Conservation (phyloP, 2,329 filamentous ascomycete species). For the Corynespora cassiicola region DNA sequence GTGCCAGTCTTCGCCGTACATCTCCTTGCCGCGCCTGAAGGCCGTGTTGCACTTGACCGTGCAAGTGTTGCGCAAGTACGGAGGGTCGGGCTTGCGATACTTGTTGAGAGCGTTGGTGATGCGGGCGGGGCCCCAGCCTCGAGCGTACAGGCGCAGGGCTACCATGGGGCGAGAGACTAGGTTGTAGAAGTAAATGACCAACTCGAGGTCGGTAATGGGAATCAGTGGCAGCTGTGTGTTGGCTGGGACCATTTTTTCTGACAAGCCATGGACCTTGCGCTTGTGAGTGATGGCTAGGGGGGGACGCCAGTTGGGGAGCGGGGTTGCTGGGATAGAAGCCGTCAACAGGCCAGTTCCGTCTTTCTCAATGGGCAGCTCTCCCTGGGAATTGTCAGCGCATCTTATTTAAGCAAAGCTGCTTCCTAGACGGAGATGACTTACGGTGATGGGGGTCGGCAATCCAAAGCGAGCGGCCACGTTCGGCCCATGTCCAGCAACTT, state of each 20-base stretch:
- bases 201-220: constrained; percentile 34
- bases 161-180: constrained; percentile 26
- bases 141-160: constrained; percentile 30
- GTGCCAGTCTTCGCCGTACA: constrained; percentile 25
- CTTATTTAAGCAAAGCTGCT: no score
- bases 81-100: constrained; percentile 25
- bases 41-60: constrained; percentile 35
- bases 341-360: constrained; percentile 18
- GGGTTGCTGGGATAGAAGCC: constrained; percentile 8
- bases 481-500: constrained; percentile 9
- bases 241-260: constrained; percentile 17
- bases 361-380: constrained; percentile 14
- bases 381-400: constrained; percentile 4
- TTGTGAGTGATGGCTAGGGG: constrained; percentile 13
- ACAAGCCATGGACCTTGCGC: constrained; percentile 25
- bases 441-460: constrained; percentile 15
- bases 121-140: constrained; percentile 26
- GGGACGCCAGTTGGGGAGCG: constrained; percentile 4
- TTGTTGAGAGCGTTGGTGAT: constrained; percentile 31
- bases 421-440: constrained; percentile 4
- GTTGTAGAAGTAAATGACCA: constrained; percentile 43
- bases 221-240: constrained; percentile 24
- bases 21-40: constrained; percentile 22
- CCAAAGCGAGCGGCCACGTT: not conserved
- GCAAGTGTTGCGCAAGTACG: constrained; percentile 37